phyloP scores from a whole-genome alignment of 495 filamentous ascomycete genomes.

The Geoglossum glabrum region DNA sequence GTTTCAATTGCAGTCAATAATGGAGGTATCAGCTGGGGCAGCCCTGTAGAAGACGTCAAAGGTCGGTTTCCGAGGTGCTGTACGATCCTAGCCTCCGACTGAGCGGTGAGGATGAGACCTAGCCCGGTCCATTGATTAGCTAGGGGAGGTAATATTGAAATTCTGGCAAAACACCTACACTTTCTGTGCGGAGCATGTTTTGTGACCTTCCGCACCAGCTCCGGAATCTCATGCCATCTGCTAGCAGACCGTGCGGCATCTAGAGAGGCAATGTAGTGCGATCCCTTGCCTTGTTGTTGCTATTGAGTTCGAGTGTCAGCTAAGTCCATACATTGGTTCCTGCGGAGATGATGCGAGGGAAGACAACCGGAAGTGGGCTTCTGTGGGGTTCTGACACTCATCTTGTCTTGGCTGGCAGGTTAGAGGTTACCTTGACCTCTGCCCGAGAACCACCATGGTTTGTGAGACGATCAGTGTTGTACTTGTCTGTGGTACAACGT shows the following conservation, averaged over 20 bases:
- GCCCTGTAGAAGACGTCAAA: constrained; percentile 18
- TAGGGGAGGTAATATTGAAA: background rate
- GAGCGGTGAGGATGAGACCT: constrained; percentile 62
- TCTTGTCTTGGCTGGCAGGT: background rate
- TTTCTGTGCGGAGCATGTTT: constrained; percentile 78
- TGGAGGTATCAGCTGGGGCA: constrained; percentile 39
- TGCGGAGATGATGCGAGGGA: background rate
- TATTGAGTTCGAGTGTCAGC: constrained; percentile 5
- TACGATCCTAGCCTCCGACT: constrained; percentile 46
- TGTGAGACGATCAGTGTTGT: background rate
- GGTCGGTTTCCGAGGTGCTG: constrained; percentile 15
- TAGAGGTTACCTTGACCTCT: background rate
- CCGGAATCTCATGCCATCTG: constrained; percentile 74
- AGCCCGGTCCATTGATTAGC: background rate
- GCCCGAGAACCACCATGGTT: background rate
- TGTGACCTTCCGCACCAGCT: constrained; percentile 72
- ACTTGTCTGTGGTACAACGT: too few relatives aligned
- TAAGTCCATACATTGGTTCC: background rate
- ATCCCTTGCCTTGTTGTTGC: constrained; percentile 42
- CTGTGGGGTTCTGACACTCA: background rate
- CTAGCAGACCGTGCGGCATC: constrained; percentile 75
- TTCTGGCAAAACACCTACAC: constrained; percentile 34
- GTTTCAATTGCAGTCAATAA: constrained; percentile 46
- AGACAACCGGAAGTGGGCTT: background rate
- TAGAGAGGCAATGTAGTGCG: constrained; percentile 56